A percentile compares a stretch with the other conserved stretches of the same genome.
phyloP scores from a whole-genome alignment of 2,329 filamentous ascomycete species.

The Pseudonectria buxi region DNA sequence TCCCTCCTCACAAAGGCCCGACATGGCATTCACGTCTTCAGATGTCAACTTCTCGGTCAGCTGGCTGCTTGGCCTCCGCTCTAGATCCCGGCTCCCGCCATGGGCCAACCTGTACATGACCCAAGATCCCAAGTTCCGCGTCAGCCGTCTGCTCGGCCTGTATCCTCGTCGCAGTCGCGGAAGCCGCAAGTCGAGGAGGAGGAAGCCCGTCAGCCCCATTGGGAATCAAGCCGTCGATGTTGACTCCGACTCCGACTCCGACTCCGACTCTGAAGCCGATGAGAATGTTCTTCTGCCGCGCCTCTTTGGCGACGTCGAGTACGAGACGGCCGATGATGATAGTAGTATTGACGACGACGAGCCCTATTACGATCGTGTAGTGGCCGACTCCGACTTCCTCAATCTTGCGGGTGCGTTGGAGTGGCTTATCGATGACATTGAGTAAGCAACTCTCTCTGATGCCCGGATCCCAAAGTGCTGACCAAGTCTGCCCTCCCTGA shows the following conservation, averaged over 20 bases:
- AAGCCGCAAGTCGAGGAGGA: slow-evolving; percentile 11
- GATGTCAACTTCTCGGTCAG: slow-evolving; percentile 23
- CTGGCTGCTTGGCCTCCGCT: slow-evolving; percentile 23
- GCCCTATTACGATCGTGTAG: slow-evolving; percentile 16
- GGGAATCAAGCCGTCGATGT: too few relatives aligned
- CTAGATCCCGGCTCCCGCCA: slow-evolving; percentile 15
- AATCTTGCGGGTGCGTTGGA: slow-evolving; percentile 21
- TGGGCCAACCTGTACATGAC: slow-evolving; percentile 20
- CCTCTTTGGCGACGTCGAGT: slow-evolving; percentile 15
- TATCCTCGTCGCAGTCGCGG: slow-evolving; percentile 13
- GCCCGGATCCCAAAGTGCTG: not conserved
- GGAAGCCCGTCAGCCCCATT: slow-evolving; percentile 1
- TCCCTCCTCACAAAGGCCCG: too few relatives aligned
- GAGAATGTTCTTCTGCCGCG: slow-evolving; percentile 17
- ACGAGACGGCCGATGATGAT: slow-evolving; percentile 1
- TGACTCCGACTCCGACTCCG: not conserved
- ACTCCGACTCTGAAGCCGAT: slow-evolving; percentile 7
- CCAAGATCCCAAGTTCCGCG: slow-evolving; percentile 22
- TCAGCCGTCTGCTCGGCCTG: slow-evolving; percentile 23
- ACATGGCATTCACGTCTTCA: slow-evolving; percentile 20
- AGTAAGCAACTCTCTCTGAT: slow-evolving; percentile 13
- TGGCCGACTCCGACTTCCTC: slow-evolving; percentile 21
- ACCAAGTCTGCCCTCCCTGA: slow-evolving; percentile 3
- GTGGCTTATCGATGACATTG: slow-evolving; percentile 23
- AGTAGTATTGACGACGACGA: slow-evolving; percentile 8